Conservation (phyloP, 768 basidiomycete genomes). For the Candolleomyces efflorescens region DNA sequence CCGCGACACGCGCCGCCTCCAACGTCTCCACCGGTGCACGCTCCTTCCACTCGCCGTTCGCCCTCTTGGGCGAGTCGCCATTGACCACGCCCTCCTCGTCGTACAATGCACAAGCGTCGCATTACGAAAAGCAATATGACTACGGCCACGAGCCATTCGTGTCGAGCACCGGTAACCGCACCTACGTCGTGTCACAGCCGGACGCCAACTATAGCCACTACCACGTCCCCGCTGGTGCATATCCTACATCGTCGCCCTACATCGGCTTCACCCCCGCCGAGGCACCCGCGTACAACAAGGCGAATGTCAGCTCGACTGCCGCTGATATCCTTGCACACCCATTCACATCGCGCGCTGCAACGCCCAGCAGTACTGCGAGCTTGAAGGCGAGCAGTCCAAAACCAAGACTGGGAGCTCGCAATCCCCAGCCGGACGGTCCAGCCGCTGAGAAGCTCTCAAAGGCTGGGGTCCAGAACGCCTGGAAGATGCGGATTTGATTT, state of each 20-base stretch:
- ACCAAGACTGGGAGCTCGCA: constrained; percentile 36
- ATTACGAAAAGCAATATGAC: constrained; percentile 65
- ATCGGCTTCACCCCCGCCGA: constrained; percentile 37
- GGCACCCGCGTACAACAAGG: constrained; percentile 30
- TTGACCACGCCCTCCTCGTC: constrained; percentile 40
- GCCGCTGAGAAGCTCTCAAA: constrained; percentile 43
- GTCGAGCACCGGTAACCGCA: constrained; percentile 45
- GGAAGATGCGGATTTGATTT: constrained; percentile 44
- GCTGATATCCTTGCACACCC: constrained; percentile 36
- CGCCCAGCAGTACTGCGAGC: constrained; percentile 24
- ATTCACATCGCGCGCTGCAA: constrained; percentile 36
- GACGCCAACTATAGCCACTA: constrained; percentile 59
- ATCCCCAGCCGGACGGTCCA: constrained; percentile 41
- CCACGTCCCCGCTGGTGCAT: constrained; percentile 69
- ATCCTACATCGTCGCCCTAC: constrained; percentile 46
- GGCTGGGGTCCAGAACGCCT: constrained; percentile 41
- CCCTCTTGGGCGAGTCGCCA: constrained; percentile 38
- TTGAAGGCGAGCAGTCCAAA: constrained; percentile 20
- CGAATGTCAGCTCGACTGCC: constrained; percentile 40
- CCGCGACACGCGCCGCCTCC: constrained; percentile 17
- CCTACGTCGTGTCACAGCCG: constrained; percentile 72
- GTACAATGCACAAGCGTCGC: constrained; percentile 26
- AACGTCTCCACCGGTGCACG: constrained; percentile 29
- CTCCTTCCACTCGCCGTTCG: constrained; percentile 64
- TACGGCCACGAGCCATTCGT: constrained; percentile 43